Evolutionary conservation across 495 filamentous ascomycete genomes (phyloP), one percentile per base, ranked within the genome.

Genomic region (Aspergillus coremiiformis): DNA sequence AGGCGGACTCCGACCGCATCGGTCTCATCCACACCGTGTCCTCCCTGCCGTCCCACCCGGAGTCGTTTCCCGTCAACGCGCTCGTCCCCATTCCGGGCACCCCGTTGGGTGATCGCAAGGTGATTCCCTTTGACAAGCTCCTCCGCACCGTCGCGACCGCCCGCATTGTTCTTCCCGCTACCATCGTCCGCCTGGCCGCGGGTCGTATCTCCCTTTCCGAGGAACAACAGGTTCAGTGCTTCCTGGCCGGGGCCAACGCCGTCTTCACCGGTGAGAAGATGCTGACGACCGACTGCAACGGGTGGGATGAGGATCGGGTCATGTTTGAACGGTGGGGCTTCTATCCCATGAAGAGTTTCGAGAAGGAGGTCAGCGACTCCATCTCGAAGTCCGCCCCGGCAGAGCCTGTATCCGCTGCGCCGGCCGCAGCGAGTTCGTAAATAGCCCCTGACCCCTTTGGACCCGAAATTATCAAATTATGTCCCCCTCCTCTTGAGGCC

Each of bases 211-310:
- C 84, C 0, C 77, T 94, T 69, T 71, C 75, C 15, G 89, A 94
- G 70, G 87, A 89, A 66, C 83, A 92, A 71, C 89, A 94, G 69
- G 79, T 86, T 19, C 65, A 88, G 53, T 92, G 88, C 61, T 94
- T 92, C 66, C 79, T 84, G 76, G 87, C 89, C 0, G 89, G 89
- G 22, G 89, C 89, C 0, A 94, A 94, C 63, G 89, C 89, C 11
- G 80, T 94, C 7, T 94, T 94, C 65, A 94, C 89, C 0, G 89
- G 89, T 17, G 89, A 94, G 71, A 91, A 89, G 77, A 92, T 94
- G 89, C 61, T 92, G 72, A 94, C 89, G 15, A 92, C 89, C 0
- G 85, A 86, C 49, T 91, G 87, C 63, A 90, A 84, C 55, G 89
- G 88, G 4, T 94, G 87, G 86, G 88, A 90, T 55, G 86, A 90